Base-by-base conservation (phyloP, 1,284 basidiomycete genomes). In the Apiotrichum mycotoxinovorans region DNA sequence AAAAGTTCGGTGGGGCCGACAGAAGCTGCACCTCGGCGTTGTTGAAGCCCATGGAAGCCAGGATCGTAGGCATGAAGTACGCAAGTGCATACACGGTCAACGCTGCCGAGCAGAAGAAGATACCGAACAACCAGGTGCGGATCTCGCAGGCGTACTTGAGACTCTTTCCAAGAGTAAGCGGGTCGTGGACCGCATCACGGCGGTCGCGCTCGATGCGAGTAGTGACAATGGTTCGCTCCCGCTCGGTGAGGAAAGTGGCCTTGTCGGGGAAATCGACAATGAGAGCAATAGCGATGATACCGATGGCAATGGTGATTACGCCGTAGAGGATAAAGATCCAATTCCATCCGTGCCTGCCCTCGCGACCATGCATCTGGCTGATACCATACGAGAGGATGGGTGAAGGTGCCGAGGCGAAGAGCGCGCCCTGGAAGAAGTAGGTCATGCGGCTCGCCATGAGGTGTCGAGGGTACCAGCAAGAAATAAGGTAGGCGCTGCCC, bases 81-180 rank as follows among this genome's bases (percentile, higher is more conserved):
- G 68, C 62, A 49, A 72, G 45, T 12, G 58, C 48, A 48, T 57
- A 66, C 9, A 54, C 54, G 4, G 51, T 57, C 18, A 58, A 57
- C 9, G 66, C 66, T 22, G 64, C 49, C 12, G 63, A 58, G 43
- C 68, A 60, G 67, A 80, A 77, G 66, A 76, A 66, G 54, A 79
- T 59, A n/a, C 71, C 78, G 54, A 76, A 80, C 2, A 67, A 54
- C 79, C 79, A 80, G 18, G 79, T 58, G 68, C 78, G 79, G 59
- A 68, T 58, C 65, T 80, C 79, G 22, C 25, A 17, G 15, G 70
- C 41, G 63, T 80, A 77, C 47, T 54, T 67, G 45, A 59, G n/a
- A 15, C 73, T 50, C 61, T 77, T 78, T 22, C 37, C 30, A 56
- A 58, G 49, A 8, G 78, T 77, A 15, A 80, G 61, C 1, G 65